Evolutionary conservation across 768 basidiomycete species (phyloP).

Genomic region (Podaxis sp.): DNA sequence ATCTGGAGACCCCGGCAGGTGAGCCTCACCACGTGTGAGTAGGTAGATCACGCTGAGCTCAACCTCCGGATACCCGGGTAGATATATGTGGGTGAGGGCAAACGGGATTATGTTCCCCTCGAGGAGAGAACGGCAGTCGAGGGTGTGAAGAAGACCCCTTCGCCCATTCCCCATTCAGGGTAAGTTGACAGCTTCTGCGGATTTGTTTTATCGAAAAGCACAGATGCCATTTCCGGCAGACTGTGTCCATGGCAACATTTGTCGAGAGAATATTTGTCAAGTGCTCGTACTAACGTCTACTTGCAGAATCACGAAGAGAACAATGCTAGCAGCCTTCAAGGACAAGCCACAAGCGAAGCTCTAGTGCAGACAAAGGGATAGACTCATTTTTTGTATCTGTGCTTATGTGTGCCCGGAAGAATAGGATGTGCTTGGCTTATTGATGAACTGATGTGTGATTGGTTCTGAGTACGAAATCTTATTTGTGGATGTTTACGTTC

Average conservation of each 20-base stretch:
- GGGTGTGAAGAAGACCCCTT: constrained; percentile 56
- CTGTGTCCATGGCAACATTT: constrained; percentile 34
- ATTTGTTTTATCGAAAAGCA: not conserved
- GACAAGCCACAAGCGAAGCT: constrained; percentile 45
- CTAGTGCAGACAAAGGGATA: constrained; percentile 17
- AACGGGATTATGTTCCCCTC: constrained; percentile 71
- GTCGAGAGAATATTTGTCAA: not conserved
- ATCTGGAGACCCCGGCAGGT: constrained; percentile 91
- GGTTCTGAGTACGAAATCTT: constrained; percentile 2
- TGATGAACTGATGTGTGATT: constrained; percentile 13
- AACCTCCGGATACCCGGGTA: constrained; percentile 21
- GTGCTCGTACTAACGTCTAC: constrained; percentile 1
- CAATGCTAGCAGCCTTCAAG: constrained; percentile 57
- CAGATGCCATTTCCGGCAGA: constrained; percentile 13
- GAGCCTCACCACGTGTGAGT: constrained; percentile 17
- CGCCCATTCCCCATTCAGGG: constrained; percentile 69
- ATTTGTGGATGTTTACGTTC: constrained; percentile 9
- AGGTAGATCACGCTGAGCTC: not conserved
- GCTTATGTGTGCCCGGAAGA: not conserved
- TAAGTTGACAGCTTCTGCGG: constrained; percentile 32
- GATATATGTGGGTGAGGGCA: constrained; percentile 75
- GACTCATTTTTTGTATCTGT: constrained; percentile 6
- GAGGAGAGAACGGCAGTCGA: constrained; percentile 53
- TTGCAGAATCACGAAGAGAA: constrained; percentile 62
- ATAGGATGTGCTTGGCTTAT: constrained; percentile 8